Base-by-base conservation (phyloP, 768 basidiomycete species). In the Kwoniella heveanensis region DNA sequence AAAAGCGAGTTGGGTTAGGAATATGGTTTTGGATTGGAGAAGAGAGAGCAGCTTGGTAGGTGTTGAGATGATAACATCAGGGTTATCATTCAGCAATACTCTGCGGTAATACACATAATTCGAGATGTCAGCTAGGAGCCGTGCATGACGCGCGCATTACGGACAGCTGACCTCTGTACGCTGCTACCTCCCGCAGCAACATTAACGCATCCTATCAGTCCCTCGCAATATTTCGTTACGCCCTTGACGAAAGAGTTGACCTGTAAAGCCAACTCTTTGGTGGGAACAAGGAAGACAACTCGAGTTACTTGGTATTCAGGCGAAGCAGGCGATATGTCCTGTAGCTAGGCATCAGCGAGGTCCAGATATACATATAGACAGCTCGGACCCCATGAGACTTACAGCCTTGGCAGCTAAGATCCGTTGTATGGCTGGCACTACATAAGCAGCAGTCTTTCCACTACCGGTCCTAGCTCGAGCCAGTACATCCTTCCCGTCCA, bases 401-500 rank as follows among this genome's bases (percentile, higher is more conserved):
- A 92, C 92, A 77, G 82, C 83, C 85, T 93, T 94, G 2, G 86
- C 85, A 65, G 83, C 86, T 57, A 97, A 74, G 24, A 98, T 87
- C 79, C 92, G 94, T 78, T 98, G 93, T 0, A 91, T 83, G 25
- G 94, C 81, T 0, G 96, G 96, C 10, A 98, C 84, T 71, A 90
- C 91, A 78, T 99, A 99, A 1, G 96, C 92, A 2, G 90, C 91
- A 0, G 96, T 99, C 83, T 99, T 99, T 25, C 96, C 96, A 61
- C 91, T 93, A 19, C 96, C 96, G 2, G 96, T 99, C 30, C 91
- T 86, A 1, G 96, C 95, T 49, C 91, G 86, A 21, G 94, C 95
- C 30, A 99, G 86, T 57, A 99, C 90, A 79, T 99, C 96, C 32
- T 81, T 81, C 68, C 88, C 87, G 79, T 92, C 90, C 32, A 99